A percentile compares a stretch with the other conserved stretches of the same genome.
These are phyloP conservation scores for Tubosaeta brunneosetosa DNA, from an alignment of 768 basidiomycete species.

Conservation along the genomic window DNA sequence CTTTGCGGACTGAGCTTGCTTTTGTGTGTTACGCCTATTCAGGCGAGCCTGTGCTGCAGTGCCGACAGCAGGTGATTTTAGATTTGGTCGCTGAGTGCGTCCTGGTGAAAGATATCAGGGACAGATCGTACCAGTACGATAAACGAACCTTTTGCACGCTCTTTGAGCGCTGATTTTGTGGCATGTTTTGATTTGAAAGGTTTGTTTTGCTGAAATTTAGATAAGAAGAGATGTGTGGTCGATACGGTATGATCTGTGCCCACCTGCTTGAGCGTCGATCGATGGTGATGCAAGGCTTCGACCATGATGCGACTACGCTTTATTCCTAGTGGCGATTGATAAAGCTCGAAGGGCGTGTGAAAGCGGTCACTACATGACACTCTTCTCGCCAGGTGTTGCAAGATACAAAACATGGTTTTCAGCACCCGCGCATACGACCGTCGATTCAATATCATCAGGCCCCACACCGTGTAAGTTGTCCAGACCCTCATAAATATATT, in stretches of 20 bases:
- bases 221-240: not conserved
- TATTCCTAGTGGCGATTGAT: not conserved
- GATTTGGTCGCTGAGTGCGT: conserved; percentile 49
- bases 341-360: not conserved
- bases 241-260: conserved; percentile 15
- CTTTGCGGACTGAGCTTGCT: conserved; percentile 75
- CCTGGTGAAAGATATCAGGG: conserved; percentile 37
- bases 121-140: not conserved
- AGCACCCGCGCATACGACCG: no score
- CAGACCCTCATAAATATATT: not conserved
- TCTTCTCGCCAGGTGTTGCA: no score
- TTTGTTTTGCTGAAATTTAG: conserved; percentile 70
- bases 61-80: conserved; percentile 47
- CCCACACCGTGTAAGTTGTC: not conserved
- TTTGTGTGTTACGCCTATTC: conserved; percentile 80
- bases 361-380: not conserved
- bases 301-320: conserved; percentile 29
- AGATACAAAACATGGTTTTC: no score
- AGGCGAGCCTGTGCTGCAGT: conserved; percentile 63
- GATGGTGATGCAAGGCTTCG: conserved; percentile 50
- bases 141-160: conserved; percentile 70
- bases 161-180: conserved; percentile 78
- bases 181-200: conserved; percentile 89
- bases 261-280: conserved; percentile 85
- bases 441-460: no score